phyloP scores from a whole-genome alignment of 2,329 filamentous ascomycete species.

The Fusarium falciforme region DNA sequence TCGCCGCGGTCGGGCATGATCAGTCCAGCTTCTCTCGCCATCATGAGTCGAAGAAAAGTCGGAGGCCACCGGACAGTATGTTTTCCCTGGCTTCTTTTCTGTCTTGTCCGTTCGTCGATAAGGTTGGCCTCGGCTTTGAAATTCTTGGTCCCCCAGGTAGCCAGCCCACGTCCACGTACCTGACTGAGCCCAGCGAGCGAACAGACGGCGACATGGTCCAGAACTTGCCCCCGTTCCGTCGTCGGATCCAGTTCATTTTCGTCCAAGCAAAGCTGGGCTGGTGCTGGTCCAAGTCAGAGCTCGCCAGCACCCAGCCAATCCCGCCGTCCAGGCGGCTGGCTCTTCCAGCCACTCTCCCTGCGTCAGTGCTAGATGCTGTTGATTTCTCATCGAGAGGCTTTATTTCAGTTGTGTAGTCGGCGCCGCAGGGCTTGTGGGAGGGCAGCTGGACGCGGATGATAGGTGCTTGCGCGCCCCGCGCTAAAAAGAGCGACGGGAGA shows the following conservation, averaged over 20 bases:
- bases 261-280: not conserved
- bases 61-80: constrained; percentile 14
- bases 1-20: constrained; percentile 12
- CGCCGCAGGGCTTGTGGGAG: constrained; percentile 13
- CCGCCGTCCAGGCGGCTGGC: constrained; percentile 23
- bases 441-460: constrained; percentile 15
- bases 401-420: constrained; percentile 7
- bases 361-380: not conserved
- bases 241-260: constrained; percentile 17
- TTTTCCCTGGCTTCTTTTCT: not conserved
- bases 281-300: not conserved
- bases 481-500: constrained; percentile 9
- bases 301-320: constrained; percentile 13
- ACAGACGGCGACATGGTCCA: constrained; percentile 2
- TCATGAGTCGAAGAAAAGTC: constrained; percentile 24
- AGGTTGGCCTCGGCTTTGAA: not conserved
- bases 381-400: constrained; percentile 14
- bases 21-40: constrained; percentile 17
- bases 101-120: not conserved
- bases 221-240: constrained; percentile 10
- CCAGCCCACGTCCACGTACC: not conserved
- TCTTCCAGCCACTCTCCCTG: constrained; percentile 16
- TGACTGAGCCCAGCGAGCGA: not conserved
- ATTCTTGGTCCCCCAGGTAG: not conserved
- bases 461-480: constrained; percentile 3